Conservation (phyloP, 495 filamentous ascomycete genomes). For the Pyrenula massariospora region DNA sequence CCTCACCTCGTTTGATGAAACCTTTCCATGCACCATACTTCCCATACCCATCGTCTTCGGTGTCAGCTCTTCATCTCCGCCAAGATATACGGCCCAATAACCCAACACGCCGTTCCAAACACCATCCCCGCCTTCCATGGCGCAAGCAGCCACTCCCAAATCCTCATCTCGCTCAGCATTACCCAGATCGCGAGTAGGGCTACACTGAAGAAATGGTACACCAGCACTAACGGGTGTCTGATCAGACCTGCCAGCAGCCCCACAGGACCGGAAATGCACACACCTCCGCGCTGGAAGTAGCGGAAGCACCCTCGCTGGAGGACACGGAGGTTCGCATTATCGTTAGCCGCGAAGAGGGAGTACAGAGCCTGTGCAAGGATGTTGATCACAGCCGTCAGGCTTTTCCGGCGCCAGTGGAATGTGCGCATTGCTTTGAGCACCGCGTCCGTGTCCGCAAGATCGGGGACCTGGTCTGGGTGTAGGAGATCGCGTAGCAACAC, state of each 20-base stretch:
- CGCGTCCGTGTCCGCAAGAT: constrained; percentile 49
- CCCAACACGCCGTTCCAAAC: constrained; percentile 78
- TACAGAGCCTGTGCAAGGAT: constrained; percentile 92
- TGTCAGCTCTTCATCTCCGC: constrained; percentile 32
- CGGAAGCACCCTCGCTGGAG: constrained; percentile 86
- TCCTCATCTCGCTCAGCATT: constrained; percentile 41
- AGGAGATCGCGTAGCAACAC: constrained; percentile 63
- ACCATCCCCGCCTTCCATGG: constrained; percentile 51
- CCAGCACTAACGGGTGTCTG: constrained; percentile 62
- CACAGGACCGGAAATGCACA: constrained; percentile 61
- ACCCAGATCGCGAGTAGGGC: constrained; percentile 84
- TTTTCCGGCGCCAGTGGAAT: constrained; percentile 86
- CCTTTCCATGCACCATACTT: neutral
- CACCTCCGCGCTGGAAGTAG: constrained; percentile 74
- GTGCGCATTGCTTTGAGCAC: constrained; percentile 56
- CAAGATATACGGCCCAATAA: constrained; percentile 77
- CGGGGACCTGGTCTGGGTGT: constrained; percentile 50
- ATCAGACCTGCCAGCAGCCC: constrained; percentile 79
- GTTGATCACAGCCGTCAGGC: constrained; percentile 77
- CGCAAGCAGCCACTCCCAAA: constrained; percentile 48
- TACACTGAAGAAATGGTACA: constrained; percentile 90
- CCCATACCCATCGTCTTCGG: neutral
- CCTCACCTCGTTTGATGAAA: too few relatives aligned
- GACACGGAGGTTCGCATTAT: constrained; percentile 58
- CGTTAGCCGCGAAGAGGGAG: constrained; percentile 75